Conservation (phyloP, 2,329 filamentous ascomycete genomes). For the Didymosphaeria variabile region DNA sequence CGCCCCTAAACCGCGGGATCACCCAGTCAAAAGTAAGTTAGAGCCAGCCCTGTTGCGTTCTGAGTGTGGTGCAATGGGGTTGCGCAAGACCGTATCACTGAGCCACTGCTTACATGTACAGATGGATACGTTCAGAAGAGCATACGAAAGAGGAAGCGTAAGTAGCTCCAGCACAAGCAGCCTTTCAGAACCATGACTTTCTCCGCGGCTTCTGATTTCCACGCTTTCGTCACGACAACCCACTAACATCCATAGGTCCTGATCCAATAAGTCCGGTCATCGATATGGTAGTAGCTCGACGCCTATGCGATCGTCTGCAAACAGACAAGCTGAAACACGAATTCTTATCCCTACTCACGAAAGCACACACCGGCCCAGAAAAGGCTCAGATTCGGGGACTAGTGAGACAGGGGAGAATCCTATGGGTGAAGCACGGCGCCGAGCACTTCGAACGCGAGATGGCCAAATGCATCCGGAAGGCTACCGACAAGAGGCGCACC, state of each 20-base stretch:
- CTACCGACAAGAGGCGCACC: background rate
- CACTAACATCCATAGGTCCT: background rate
- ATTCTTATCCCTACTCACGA: background rate
- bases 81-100: background rate
- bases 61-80: too few species aligned
- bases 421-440: background rate
- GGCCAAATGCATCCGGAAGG: background rate
- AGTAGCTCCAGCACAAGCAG: background rate
- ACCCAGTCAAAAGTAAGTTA: too few species aligned
- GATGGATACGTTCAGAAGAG: background rate
- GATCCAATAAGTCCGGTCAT: background rate
- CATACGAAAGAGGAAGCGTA: background rate
- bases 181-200: background rate
- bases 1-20: too few species aligned
- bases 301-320: background rate
- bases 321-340: background rate
- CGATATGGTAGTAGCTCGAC: background rate
- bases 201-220: too few species aligned
- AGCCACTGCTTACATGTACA: background rate
- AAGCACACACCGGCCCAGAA: background rate
- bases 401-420: background rate
- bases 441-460: background rate
- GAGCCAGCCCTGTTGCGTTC: too few species aligned
- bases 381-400: background rate
- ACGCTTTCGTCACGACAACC: background rate